These are phyloP conservation scores for Neocucurbitaria cava DNA, from an alignment of 2,329 filamentous ascomycete species.

Conservation along the genomic window DNA sequence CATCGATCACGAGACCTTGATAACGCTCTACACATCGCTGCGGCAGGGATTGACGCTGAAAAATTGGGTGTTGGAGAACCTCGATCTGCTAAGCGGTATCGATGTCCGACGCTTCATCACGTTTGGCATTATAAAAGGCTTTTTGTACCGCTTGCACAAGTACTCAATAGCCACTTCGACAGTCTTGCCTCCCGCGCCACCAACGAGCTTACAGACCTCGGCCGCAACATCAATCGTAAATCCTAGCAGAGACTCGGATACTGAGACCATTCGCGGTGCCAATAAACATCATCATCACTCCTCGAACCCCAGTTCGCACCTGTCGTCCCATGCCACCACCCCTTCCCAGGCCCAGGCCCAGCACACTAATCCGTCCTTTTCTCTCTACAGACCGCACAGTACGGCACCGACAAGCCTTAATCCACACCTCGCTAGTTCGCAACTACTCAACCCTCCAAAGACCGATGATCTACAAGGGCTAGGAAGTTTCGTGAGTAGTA, in stretches of 20 bases:
- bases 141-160: conserved; percentile 91
- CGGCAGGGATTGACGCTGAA: conserved; percentile 82
- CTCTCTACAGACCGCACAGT: conserved; percentile 26
- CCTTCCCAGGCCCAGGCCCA: conserved; percentile 13
- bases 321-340: conserved; percentile 10
- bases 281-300: conserved; percentile 12
- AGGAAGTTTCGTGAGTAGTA: conserved; percentile 20
- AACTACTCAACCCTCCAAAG: conserved; percentile 8
- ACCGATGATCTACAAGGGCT: conserved; percentile 18
- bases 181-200: conserved; percentile 33
- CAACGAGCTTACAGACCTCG: conserved; percentile 31
- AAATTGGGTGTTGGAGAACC: conserved; percentile 83
- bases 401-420: conserved; percentile 18
- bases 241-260: conserved; percentile 24
- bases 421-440: conserved; percentile 7
- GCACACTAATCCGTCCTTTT: conserved; percentile 25
- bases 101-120: conserved; percentile 92
- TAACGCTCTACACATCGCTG: conserved; percentile 86
- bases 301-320: conserved; percentile 5
- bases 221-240: conserved; percentile 22
- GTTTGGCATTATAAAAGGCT: conserved; percentile 94
- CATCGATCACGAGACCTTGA: conserved; percentile 57
- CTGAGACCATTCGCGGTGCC: conserved; percentile 22
- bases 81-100: conserved; percentile 74
- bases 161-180: conserved; percentile 70